phyloP scores from a whole-genome alignment of 139 green algal genomes.

The Yamagishiella unicocca region DNA sequence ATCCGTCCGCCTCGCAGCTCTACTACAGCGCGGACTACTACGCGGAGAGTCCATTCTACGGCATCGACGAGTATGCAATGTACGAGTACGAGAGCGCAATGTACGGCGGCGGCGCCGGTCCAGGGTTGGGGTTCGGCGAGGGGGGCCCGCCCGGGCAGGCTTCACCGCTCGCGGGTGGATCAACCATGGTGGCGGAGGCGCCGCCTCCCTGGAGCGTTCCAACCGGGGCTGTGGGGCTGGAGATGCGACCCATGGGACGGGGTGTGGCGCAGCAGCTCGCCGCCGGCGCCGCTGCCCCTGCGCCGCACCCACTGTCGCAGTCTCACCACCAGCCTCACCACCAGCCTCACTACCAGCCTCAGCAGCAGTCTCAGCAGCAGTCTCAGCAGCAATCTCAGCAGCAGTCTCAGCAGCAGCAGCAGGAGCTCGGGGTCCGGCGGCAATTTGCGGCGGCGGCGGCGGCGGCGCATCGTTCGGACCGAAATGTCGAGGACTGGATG shows the following conservation, averaged over 20 bases:
- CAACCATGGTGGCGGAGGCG: too few species aligned
- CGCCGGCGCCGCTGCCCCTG: background rate
- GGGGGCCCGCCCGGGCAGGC: too few species aligned
- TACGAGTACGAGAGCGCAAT: slow-evolving; percentile 1
- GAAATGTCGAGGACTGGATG: too few species aligned
- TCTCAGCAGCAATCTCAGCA: background rate
- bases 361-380: background rate
- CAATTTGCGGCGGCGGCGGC: too few species aligned
- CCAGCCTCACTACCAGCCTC: background rate
- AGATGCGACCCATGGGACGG: too few species aligned
- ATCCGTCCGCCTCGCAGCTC: background rate
- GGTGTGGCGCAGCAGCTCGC: too few species aligned
- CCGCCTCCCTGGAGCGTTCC: too few species aligned
- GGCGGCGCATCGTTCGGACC: too few species aligned
- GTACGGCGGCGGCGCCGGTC: background rate
- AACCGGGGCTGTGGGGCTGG: too few species aligned
- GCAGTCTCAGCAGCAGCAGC: background rate
- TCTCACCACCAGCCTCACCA: background rate
- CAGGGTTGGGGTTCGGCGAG: too few species aligned
- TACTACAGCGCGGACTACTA: slow-evolving; percentile 28
- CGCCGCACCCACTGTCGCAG: background rate
- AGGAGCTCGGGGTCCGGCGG: too few species aligned
- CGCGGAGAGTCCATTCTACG: slow-evolving; percentile 10
- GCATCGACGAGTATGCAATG: slow-evolving; percentile 28
- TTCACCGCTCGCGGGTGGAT: too few species aligned